These are phyloP conservation scores for Wakefieldia striispora DNA, from an alignment of 768 basidiomycete species.

Conservation along the genomic window DNA sequence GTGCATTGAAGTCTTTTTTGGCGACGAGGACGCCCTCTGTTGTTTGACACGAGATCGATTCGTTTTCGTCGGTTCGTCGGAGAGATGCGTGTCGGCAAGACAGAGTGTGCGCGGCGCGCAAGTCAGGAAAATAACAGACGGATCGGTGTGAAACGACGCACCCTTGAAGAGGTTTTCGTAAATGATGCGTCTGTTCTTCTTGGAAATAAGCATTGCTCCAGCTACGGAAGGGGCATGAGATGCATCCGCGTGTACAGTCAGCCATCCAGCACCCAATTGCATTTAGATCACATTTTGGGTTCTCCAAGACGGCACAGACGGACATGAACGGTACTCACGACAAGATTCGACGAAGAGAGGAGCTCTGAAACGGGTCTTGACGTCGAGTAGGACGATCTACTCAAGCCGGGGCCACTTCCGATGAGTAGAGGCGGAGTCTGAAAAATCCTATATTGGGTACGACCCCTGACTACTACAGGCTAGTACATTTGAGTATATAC, in stretches of 20 bases:
- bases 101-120: no score
- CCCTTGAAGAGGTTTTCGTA: slow-evolving; percentile 99
- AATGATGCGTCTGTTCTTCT: slow-evolving; percentile 91
- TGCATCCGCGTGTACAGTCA: slow-evolving; percentile 26
- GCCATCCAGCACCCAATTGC: slow-evolving; percentile 34
- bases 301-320: slow-evolving; percentile 6
- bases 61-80: neutral
- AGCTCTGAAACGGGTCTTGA: slow-evolving; percentile 35
- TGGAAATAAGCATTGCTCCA: slow-evolving; percentile 82
- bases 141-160: slow-evolving; percentile 35
- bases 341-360: slow-evolving; percentile 15
- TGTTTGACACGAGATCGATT: neutral
- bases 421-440: slow-evolving; percentile 21
- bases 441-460: slow-evolving; percentile 15
- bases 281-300: neutral
- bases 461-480: slow-evolving; percentile 7
- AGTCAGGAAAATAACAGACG: no score
- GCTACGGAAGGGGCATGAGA: slow-evolving; percentile 19
- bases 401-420: slow-evolving; percentile 6
- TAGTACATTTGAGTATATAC: no score
- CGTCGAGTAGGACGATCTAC: slow-evolving; percentile 35
- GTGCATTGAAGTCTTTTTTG: slow-evolving; percentile 98
- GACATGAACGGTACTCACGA: slow-evolving; percentile 21
- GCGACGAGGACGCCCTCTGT: slow-evolving; percentile 98
- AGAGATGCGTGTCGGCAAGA: no score